These are phyloP conservation scores for Nannizzia gypsea DNA, from an alignment of 2,329 filamentous ascomycete genomes.

Conservation along the genomic window DNA sequence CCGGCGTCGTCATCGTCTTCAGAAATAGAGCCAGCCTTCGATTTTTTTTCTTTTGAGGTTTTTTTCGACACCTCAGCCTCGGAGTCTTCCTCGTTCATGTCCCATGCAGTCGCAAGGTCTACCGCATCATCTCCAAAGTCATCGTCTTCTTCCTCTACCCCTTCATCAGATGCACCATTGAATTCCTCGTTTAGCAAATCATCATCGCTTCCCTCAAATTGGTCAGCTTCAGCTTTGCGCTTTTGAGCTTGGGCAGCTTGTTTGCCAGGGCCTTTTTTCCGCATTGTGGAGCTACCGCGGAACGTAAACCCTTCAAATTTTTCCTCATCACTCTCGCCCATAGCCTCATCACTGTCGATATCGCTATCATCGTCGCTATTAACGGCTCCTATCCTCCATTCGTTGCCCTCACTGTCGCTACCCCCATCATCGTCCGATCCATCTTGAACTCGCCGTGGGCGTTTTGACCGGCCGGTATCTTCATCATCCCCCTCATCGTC, in stretches of 20 bases:
- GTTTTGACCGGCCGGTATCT: slow-evolving; percentile 29
- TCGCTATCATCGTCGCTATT: slow-evolving; percentile 56
- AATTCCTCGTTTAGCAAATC: slow-evolving; percentile 41
- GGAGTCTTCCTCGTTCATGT: slow-evolving; percentile 42
- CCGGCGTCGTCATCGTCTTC: slow-evolving; percentile 28
- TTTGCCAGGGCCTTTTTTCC: slow-evolving; percentile 22
- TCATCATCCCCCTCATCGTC: slow-evolving; percentile 25
- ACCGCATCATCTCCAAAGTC: slow-evolving; percentile 53
- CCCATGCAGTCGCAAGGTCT: slow-evolving; percentile 51
- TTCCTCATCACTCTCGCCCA: slow-evolving; percentile 81
- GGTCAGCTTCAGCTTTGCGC: slow-evolving; percentile 13
- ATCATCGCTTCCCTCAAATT: slow-evolving; percentile 27
- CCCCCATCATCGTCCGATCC: slow-evolving; percentile 54
- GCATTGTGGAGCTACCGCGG: slow-evolving; percentile 43
- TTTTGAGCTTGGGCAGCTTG: slow-evolving; percentile 18
- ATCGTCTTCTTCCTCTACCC: slow-evolving; percentile 44
- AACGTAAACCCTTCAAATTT: slow-evolving; percentile 66
- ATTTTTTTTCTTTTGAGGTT: slow-evolving; percentile 21
- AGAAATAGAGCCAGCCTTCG: slow-evolving; percentile 18
- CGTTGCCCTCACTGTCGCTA: slow-evolving; percentile 74
- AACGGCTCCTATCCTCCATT: slow-evolving; percentile 66
- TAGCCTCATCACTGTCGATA: slow-evolving; percentile 66
- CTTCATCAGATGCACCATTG: slow-evolving; percentile 30
- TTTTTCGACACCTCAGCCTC: slow-evolving; percentile 31
- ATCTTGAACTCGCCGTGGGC: slow-evolving; percentile 34